Base-by-base conservation (phyloP, 2,329 filamentous ascomycete species). In the Dactylellina leptospora region DNA sequence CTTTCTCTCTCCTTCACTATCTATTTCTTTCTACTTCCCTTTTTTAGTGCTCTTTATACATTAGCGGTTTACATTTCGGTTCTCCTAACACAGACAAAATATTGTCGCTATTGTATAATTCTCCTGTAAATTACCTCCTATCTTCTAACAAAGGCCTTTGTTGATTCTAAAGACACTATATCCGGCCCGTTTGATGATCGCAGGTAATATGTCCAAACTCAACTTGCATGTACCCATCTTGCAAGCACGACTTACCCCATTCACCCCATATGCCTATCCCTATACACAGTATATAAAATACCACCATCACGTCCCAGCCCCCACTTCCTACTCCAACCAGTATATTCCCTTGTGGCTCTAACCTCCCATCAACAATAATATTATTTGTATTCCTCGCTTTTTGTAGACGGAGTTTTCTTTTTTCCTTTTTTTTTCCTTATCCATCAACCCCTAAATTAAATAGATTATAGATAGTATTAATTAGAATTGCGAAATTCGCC, bases 21-120 rank as follows among this genome's bases (percentile, higher is more conserved):
- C 40, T 22, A 18, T 38, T 40, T 40, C 10, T 36, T 42, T 51
- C 36, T 58, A 66, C 33, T 50, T 60, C 38, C 48, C 47, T 48
- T 54, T 66, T 62, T 63, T 63, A 63, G 66, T 71, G 50, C 27
- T 54, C 38, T 51, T 38, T 71, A 71, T 63, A 71, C 66, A 63
- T 71, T 71, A 71, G 66, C 66, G 66, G 59, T 71, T 8, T 63
- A 53, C 55, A 36, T 30, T 56, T 63, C 23, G 16, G 28, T 54
- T 54, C 30, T 28, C 28, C 38, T 11, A 18, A 59, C 56, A 40
- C 25, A 28, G 22, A 44, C 42, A 55, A 47, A 48, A 47, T 36
- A 27, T 40, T 40, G 47, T 60, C 54, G 62, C 62, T 68, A 51
- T 60, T 68, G 62, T 68, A 68, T 68, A 59, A 56, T 68, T 68